Percentiles rank a stretch among this genome's conserved stretches.
phyloP scores from a whole-genome alignment of 371 early-diverging fungal genomes.

The Syncephalis plumigaleata region DNA sequence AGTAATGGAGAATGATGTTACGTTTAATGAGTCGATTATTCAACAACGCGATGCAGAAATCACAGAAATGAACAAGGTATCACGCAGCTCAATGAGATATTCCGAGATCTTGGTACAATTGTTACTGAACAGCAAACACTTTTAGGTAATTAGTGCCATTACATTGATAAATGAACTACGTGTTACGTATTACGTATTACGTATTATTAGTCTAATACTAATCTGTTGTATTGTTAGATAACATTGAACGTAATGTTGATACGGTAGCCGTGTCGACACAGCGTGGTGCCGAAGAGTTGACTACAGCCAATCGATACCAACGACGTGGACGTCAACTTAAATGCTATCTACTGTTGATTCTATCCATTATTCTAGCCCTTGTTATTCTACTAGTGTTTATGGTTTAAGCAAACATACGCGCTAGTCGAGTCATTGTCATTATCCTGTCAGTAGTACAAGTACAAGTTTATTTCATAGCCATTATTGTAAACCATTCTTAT shows the following conservation, averaged over 20 bases:
- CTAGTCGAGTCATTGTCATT: no score
- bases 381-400: constrained; percentile 11
- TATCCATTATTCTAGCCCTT: constrained; percentile 40
- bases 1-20: constrained; percentile 67
- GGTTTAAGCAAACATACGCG: no score
- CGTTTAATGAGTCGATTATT: constrained; percentile 83
- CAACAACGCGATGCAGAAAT: constrained; percentile 87
- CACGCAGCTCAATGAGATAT: constrained; percentile 84
- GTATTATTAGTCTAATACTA: background rate
- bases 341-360: constrained; percentile 59
- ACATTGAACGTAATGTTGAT: constrained; percentile 75
- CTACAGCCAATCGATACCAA: constrained; percentile 62
- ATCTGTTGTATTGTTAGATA: constrained; percentile 24
- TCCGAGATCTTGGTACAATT: constrained; percentile 86
- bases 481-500: no score
- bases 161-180: constrained; percentile 2
- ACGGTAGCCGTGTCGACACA: constrained; percentile 58
- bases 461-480: no score
- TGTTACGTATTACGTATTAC: no score
- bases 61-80: constrained; percentile 84
- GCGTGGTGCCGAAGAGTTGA: constrained; percentile 63
- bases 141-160: constrained; percentile 42
- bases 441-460: no score
- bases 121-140: constrained; percentile 90
- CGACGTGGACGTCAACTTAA: constrained; percentile 58